phyloP scores from a whole-genome alignment of 139 green algal species.

The Chlamydomonas asymmetrica region DNA sequence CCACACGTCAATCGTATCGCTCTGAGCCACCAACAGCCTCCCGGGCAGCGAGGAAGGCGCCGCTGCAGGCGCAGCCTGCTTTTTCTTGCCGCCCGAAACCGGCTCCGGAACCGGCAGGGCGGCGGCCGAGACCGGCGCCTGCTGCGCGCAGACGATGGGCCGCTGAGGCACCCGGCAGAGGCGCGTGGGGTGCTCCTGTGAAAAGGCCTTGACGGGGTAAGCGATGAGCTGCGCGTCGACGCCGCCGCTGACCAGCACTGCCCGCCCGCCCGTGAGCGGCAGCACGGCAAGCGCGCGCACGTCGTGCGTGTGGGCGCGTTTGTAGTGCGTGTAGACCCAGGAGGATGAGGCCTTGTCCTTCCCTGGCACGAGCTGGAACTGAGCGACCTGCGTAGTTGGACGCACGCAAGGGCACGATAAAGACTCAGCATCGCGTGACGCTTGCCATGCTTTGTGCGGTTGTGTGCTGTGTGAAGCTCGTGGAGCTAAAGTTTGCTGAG shows the following conservation, averaged over 20 bases:
- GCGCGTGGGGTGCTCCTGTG: slow-evolving; percentile 55
- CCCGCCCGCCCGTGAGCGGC: neutral
- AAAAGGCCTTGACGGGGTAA: slow-evolving; percentile 33
- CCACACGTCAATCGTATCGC: slow-evolving; percentile 38
- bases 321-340: slow-evolving; percentile 79
- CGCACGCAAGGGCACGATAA: neutral
- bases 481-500: neutral
- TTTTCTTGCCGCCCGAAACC: neutral
- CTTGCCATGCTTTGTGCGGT: neutral
- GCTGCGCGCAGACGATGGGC: slow-evolving; percentile 47
- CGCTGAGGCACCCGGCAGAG: slow-evolving; percentile 70
- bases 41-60: slow-evolving; percentile 13
- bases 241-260: slow-evolving; percentile 76
- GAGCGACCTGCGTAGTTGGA: slow-evolving; percentile 37
- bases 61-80: slow-evolving; percentile 11
- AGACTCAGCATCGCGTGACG: neutral
- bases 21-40: slow-evolving; percentile 11
- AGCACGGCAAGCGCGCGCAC: slow-evolving; percentile 68
- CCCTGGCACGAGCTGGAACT: slow-evolving; percentile 47
- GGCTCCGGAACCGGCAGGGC: neutral
- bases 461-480: neutral
- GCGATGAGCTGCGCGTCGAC: slow-evolving; percentile 53
- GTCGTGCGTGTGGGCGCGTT: slow-evolving; percentile 88
- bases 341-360: neutral
- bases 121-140: neutral